A percentile compares a stretch with the other conserved stretches of the same genome.
phyloP scores from a whole-genome alignment of 1,284 basidiomycete species.

The Dichomitus squalens region DNA sequence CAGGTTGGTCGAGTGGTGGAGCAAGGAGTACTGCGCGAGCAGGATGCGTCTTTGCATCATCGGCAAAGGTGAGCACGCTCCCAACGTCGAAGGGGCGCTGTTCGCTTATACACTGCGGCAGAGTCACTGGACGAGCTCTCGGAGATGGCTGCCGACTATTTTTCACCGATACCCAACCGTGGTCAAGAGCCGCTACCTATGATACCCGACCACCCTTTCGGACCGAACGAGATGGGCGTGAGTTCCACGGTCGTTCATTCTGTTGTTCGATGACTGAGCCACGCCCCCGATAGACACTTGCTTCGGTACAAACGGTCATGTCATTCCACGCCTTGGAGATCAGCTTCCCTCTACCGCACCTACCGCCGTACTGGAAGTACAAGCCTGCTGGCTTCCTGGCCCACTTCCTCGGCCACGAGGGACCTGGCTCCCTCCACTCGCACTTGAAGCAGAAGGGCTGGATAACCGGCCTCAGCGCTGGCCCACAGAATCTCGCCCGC shows the following conservation, averaged over 20 bases:
- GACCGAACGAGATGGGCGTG: slow-evolving; percentile 74
- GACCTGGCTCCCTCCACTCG: slow-evolving; percentile 89
- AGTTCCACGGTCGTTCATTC: slow-evolving; percentile 35
- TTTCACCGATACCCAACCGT: slow-evolving; percentile 79
- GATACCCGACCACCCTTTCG: slow-evolving; percentile 80
- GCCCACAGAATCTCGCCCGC: slow-evolving; percentile 73
- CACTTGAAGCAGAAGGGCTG: slow-evolving; percentile 93
- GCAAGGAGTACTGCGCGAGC: slow-evolving; percentile 89
- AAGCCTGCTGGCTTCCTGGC: slow-evolving; percentile 85
- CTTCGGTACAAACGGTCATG: slow-evolving; percentile 91
- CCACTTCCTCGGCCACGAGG: slow-evolving; percentile 96
- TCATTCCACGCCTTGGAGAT: slow-evolving; percentile 88
- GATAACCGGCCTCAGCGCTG: slow-evolving; percentile 81
- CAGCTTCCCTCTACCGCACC: slow-evolving; percentile 87
- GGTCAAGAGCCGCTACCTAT: slow-evolving; percentile 64
- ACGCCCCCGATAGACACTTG: slow-evolving; percentile 60
- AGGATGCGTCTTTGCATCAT: slow-evolving; percentile 92
- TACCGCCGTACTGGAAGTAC: slow-evolving; percentile 76
- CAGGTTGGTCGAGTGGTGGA: slow-evolving; percentile 95
- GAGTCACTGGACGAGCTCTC: slow-evolving; percentile 85
- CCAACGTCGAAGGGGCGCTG: background rate
- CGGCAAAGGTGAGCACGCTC: slow-evolving; percentile 69
- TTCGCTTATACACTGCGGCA: slow-evolving; percentile 31
- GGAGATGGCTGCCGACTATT: slow-evolving; percentile 69
- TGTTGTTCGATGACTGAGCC: background rate